Evolutionary conservation across 129 eudicot species (phyloP), one percentile per base, ranked within the genome.

Genomic region (Apium graveolens): DNA sequence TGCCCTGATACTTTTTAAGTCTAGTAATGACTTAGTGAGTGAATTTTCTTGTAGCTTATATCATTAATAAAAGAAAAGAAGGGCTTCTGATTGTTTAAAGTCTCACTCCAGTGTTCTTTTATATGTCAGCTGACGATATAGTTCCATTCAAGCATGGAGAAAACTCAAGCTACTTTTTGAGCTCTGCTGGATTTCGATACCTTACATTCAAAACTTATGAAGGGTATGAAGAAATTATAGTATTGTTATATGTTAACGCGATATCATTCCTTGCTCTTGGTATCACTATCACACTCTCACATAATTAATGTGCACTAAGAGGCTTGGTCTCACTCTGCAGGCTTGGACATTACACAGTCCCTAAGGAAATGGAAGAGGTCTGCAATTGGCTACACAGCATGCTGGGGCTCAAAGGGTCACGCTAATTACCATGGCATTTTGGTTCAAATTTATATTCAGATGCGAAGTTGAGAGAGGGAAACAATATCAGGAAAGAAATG

Each of bases 311-410:
- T 31, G n/a, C 10, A 57, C 65, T 57, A 31, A 60, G 68, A 11
- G 42, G 32, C 44, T 43, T 77, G 34, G 46, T 26, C 45, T 38
- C 17, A 42, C 38, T 84, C 69, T 86, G 85, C 87, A 96, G 99
- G 82, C 88, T 96, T 51, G 99, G 95, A 42, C 99, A 96, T 84
- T 92, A 89, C 80, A 96, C 97, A 11, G 87, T 90, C 62, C 97
- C 99, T 13, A 90, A 80, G 73, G 97, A 92, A 84, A 96, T 96
- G 99, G 90, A 92, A 65, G 99, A 92, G 73, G 95, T 96, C 13
- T 90, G 95, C 83, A 81, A 79, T 16, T 96, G 97, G 96, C 82
- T 96, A 68, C 82, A 81, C 31, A 43, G 86, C 8, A 84, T 97
- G 89, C 86, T 91, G 75, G 97, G 87, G 62, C 90, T 83, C 34